Evolutionary conservation across 148 eudicot species (phyloP).

Genomic region (Cornus controversa): DNA sequence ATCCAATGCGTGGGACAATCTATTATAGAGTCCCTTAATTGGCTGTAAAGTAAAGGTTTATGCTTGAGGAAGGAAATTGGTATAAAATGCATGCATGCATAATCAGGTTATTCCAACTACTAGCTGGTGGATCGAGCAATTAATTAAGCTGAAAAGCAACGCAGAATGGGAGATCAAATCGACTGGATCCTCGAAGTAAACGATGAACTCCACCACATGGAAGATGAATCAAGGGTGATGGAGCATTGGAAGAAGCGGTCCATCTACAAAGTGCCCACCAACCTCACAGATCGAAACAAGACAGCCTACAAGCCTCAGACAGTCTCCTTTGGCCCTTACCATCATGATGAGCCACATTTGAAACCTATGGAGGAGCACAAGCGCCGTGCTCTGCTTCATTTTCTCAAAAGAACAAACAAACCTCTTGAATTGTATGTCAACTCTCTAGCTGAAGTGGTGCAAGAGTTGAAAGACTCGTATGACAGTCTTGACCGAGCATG

Average conservation of each 20-base stretch:
- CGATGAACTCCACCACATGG: slow-evolving; percentile 18
- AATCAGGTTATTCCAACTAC: no score
- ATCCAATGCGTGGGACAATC: no score
- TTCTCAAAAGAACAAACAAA: slow-evolving; percentile 35
- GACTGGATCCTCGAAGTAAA: slow-evolving; percentile 21
- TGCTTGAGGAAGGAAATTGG: no score
- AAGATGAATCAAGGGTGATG: slow-evolving; percentile 3
- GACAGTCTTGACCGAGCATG: slow-evolving; percentile 19
- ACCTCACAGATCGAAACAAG: slow-evolving; percentile 32
- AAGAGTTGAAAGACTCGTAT: slow-evolving; percentile 33
- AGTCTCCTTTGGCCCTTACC: slow-evolving; percentile 49
- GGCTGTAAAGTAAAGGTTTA: no score
- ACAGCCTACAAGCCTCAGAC: slow-evolving; percentile 38
- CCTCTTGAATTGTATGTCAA: slow-evolving; percentile 9
- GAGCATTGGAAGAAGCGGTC: slow-evolving; percentile 32
- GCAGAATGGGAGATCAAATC: not conserved
- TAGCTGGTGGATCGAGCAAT: no score
- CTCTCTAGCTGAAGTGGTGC: slow-evolving; percentile 8
- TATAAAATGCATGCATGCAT: no score
- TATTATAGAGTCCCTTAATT: no score
- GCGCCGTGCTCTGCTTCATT: slow-evolving; percentile 34
- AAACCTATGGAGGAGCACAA: slow-evolving; percentile 40
- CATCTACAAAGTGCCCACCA: slow-evolving; percentile 36
- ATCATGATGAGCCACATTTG: slow-evolving; percentile 22
- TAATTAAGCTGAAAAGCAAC: no score